phyloP scores from a whole-genome alignment of 78 protist species.

The Protostelium mycophagum region DNA sequence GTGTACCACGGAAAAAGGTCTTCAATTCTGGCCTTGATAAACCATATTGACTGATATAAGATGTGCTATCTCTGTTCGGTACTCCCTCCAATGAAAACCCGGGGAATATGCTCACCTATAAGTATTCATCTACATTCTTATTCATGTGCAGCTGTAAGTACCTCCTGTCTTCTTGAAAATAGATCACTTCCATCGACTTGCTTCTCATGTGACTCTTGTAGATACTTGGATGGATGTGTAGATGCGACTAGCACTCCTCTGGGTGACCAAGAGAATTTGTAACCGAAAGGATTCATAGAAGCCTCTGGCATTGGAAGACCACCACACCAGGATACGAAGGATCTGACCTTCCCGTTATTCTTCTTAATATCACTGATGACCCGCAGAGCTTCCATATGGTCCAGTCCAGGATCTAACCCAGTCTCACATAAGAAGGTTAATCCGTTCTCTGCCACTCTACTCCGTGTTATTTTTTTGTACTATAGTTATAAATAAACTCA shows the following conservation, averaged over 20 bases:
- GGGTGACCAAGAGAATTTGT: conserved; percentile 89
- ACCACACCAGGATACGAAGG: conserved; percentile 80
- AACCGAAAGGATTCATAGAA: conserved; percentile 66
- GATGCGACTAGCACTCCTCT: conserved; percentile 68
- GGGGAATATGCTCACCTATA: conserved; percentile 67
- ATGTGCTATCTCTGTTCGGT: conserved; percentile 42
- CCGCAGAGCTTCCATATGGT: conserved; percentile 65
- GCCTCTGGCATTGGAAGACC: conserved; percentile 87
- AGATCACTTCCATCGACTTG: conserved; percentile 39
- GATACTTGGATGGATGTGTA: conserved; percentile 22
- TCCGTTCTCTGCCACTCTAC: conserved; percentile 37
- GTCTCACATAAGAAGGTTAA: conserved; percentile 60
- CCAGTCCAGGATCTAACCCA: conserved; percentile 84
- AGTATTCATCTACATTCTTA: too few species aligned
- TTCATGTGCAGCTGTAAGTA: too few species aligned
- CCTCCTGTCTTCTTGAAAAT: conserved; percentile 37
- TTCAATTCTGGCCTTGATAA: conserved; percentile 13
- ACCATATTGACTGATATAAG: conserved; percentile 16
- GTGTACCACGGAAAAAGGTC: conserved; percentile 63
- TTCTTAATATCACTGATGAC: conserved; percentile 33
- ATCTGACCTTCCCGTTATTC: conserved; percentile 53
- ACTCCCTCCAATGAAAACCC: conserved; percentile 53
- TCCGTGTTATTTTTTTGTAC: conserved; percentile 12
- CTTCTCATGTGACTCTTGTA: conserved; percentile 60
- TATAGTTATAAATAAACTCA: not conserved